Evolutionary conservation across 1,139 yeast species (phyloP).

Genomic region (Suhomyces atakaporum): DNA sequence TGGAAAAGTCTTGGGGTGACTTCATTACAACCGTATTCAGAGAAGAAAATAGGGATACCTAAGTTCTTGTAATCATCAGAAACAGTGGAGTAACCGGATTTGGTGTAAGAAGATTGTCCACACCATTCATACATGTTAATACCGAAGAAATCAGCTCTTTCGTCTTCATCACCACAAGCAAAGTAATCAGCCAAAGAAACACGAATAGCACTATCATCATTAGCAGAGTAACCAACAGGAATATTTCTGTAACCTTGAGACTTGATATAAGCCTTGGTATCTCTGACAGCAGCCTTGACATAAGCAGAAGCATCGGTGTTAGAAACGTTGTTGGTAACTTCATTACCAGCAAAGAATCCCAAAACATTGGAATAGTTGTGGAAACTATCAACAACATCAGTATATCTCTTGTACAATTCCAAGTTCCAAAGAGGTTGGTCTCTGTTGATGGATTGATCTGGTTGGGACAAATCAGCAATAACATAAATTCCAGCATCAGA

Average conservation of each 20-base stretch:
- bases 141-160: conserved; percentile 85
- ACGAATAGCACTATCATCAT: conserved; percentile 76
- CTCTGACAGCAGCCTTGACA: conserved; percentile 89
- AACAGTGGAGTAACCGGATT: conserved; percentile 74
- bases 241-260: conserved; percentile 65
- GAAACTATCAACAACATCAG: conserved; percentile 70
- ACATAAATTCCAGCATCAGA: conserved; percentile 79
- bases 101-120: conserved; percentile 63
- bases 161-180: conserved; percentile 67
- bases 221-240: conserved; percentile 90
- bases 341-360: conserved; percentile 92
- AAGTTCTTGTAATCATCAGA: conserved; percentile 69
- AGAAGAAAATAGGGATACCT: conserved; percentile 82
- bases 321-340: conserved; percentile 73
- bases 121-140: conserved; percentile 97
- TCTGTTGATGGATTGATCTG: conserved; percentile 64
- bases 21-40: conserved; percentile 90
- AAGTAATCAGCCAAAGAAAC: conserved; percentile 76
- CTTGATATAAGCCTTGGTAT: conserved; percentile 72
- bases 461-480: conserved; percentile 72
- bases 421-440: conserved; percentile 59
- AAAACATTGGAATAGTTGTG: conserved; percentile 72
- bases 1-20: conserved; percentile 67
- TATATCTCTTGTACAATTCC: conserved; percentile 65
- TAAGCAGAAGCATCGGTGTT: conserved; percentile 81